Evolutionary conservation across 768 basidiomycete species (phyloP), one percentile per base, ranked within the genome.

Genomic region (Phanerochaete sordida): DNA sequence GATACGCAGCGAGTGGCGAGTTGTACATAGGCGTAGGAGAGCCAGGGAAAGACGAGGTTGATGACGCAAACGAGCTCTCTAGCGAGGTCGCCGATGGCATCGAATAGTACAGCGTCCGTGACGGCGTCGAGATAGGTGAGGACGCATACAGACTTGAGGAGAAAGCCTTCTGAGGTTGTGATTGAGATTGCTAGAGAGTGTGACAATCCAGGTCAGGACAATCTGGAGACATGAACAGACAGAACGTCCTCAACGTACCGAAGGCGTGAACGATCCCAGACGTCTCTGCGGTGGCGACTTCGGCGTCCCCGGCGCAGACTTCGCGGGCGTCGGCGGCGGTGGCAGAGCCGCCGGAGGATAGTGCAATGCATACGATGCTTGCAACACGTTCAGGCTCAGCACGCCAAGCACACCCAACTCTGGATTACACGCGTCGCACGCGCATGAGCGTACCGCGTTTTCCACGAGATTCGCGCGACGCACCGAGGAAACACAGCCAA

Each of bases 91-190:
- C 62, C 1, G 71, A 69, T 1, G 70, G 70, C 3, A 68, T 72
- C 5, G 73, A 68, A 49, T 76, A 79, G 58, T 65, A 66, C 45
- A 62, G 53, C 52, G 55, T 74, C 61, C 60, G 76, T 64, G 70
- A 70, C 6, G 70, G 70, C 0, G 77, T 73, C n/a, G 78, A 75
- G 0, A 77, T 70, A 1, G 76, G 75, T 24, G 75, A 76, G 16
- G 70, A 60, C 7, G 62, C 66, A 49, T 72, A 72, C 8, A 62
- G 53, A 12, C 69, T 69, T 8, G 65, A 56, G 4, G 47, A 55
- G 63, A 72, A 72, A 11, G 69, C 54, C 45, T 70, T 70, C 49
- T 72, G 70, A 11, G 65, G 59, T 47, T 72, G 70, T 12, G 69
- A 68, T 19, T 59, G 67, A 19, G 65, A 55, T 65, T 71, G 54